phyloP scores from a whole-genome alignment of 768 basidiomycete genomes.

The Agaricus blazei region DNA sequence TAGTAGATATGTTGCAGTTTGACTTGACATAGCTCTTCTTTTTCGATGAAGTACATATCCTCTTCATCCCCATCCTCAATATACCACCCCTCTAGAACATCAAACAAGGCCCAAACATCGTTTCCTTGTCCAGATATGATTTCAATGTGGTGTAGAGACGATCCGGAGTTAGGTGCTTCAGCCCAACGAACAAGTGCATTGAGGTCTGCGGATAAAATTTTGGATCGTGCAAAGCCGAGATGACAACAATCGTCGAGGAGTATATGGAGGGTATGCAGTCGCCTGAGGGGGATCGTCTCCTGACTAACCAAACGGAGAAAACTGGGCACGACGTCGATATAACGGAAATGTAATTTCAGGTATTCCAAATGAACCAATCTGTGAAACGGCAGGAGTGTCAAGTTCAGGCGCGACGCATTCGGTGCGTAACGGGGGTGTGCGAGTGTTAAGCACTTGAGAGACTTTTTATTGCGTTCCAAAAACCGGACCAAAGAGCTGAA shows the following conservation, averaged over 20 bases:
- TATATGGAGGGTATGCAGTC: background rate
- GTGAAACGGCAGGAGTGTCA: background rate
- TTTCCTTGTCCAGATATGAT: background rate
- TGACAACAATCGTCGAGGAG: background rate
- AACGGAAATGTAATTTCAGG: background rate
- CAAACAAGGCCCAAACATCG: background rate
- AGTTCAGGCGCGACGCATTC: background rate
- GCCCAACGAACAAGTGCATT: background rate
- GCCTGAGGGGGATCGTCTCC: background rate
- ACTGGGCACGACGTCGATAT: background rate
- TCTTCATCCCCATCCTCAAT: background rate
- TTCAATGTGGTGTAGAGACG: background rate
- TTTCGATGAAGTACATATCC: background rate
- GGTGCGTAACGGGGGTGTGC: background rate
- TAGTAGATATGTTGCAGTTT: background rate
- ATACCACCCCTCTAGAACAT: background rate
- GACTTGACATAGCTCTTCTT: background rate
- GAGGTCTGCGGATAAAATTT: background rate
- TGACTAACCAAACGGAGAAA: background rate
- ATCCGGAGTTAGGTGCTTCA: background rate
- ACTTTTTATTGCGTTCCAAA: background rate
- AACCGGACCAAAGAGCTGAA: background rate
- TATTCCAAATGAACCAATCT: background rate
- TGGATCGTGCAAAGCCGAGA: background rate
- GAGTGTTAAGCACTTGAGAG: background rate